phyloP scores from a whole-genome alignment of 2,329 filamentous ascomycete species.

The Trichoderma atroviride region DNA sequence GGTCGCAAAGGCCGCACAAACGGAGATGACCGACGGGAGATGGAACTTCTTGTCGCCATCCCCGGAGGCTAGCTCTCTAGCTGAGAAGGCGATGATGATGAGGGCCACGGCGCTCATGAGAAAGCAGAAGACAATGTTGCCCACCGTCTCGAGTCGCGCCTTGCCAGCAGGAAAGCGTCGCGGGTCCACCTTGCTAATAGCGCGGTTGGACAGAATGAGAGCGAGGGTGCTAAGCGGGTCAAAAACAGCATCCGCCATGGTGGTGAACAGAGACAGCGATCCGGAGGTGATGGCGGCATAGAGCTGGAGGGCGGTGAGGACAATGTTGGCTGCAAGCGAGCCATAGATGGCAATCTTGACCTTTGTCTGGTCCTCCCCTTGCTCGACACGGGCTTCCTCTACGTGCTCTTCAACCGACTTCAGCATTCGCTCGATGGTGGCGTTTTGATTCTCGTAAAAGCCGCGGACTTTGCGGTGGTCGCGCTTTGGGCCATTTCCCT shows the following conservation, averaged over 20 bases:
- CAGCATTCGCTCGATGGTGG: slow-evolving; percentile 86
- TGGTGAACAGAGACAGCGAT: slow-evolving; percentile 95
- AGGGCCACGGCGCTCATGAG: slow-evolving; percentile 92
- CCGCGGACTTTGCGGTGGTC: slow-evolving; percentile 64
- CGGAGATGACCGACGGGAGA: slow-evolving; percentile 81
- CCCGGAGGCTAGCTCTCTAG: slow-evolving; percentile 65
- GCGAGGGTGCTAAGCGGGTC: slow-evolving; percentile 89
- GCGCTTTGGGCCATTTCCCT: slow-evolving; percentile 33
- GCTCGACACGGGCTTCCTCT: slow-evolving; percentile 76
- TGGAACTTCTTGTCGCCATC: slow-evolving; percentile 68
- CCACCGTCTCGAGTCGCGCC: slow-evolving; percentile 89
- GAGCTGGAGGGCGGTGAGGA: slow-evolving; percentile 78
- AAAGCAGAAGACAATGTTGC: slow-evolving; percentile 96
- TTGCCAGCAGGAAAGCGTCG: slow-evolving; percentile 89
- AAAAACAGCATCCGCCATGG: slow-evolving; percentile 94
- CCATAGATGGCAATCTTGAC: slow-evolving; percentile 68
- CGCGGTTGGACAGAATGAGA: slow-evolving; percentile 82
- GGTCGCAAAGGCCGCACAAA: slow-evolving; percentile 79
- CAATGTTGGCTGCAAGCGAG: slow-evolving; percentile 77
- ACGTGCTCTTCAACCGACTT: slow-evolving; percentile 93
- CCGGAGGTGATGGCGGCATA: slow-evolving; percentile 85
- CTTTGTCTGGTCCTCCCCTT: slow-evolving; percentile 78
- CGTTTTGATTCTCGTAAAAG: slow-evolving; percentile 91
- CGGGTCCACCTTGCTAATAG: slow-evolving; percentile 83
- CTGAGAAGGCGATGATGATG: slow-evolving; percentile 88